Percentiles rank a stretch among this genome's conserved stretches.
These are phyloP conservation scores for Arthrobotrys megalospora DNA, from an alignment of 2,329 filamentous ascomycete species.

Conservation along the genomic window DNA sequence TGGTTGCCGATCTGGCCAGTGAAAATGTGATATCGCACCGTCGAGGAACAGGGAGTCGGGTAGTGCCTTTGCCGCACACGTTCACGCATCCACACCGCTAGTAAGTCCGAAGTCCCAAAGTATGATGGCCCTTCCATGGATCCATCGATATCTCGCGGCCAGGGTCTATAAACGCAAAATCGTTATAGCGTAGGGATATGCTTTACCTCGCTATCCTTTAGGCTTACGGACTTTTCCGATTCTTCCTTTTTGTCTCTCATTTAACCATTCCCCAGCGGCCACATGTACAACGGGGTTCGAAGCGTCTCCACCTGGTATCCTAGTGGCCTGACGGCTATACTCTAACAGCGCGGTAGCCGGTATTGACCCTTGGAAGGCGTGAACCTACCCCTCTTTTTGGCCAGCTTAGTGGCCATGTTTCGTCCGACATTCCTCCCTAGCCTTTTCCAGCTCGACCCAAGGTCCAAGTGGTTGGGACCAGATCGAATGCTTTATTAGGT, in stretches of 20 bases:
- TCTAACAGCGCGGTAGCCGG: slow-evolving; percentile 29
- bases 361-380: background rate
- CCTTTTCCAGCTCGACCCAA: background rate
- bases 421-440: background rate
- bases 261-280: slow-evolving; percentile 31
- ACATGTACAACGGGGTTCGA: slow-evolving; percentile 16
- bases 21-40: slow-evolving; percentile 19
- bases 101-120: background rate
- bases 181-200: background rate
- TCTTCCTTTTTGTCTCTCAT: background rate
- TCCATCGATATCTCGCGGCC: background rate
- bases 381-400: slow-evolving; percentile 29
- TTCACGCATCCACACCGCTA: background rate
- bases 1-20: slow-evolving; percentile 22
- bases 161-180: background rate
- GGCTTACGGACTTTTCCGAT: slow-evolving; percentile 10
- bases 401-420: slow-evolving; percentile 3
- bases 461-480: slow-evolving; percentile 29
- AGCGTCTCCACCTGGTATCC: background rate
- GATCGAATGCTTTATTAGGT: slow-evolving; percentile 5
- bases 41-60: slow-evolving; percentile 11
- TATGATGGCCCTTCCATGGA: background rate
- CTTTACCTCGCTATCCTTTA: background rate
- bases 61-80: slow-evolving; percentile 15
- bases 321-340: slow-evolving; percentile 27